phyloP scores from a whole-genome alignment of 192 early-diverging fungal genomes.

The Backusella mclennaniae region DNA sequence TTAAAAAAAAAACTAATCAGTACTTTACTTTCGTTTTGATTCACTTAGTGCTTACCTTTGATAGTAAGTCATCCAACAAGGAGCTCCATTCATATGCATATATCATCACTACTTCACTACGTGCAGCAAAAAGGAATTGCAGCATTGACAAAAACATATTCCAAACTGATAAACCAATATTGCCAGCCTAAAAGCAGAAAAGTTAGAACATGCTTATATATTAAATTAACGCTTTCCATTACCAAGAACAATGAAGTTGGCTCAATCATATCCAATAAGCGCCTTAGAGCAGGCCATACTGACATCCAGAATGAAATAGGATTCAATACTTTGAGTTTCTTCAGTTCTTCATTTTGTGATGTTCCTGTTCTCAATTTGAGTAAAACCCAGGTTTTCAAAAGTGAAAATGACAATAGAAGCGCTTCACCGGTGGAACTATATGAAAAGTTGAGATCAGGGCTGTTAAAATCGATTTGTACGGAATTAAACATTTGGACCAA shows the following conservation, averaged over 20 bases:
- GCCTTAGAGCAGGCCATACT: constrained; percentile 16
- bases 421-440: constrained; percentile 39
- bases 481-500: constrained; percentile 32
- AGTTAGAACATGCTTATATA: not conserved
- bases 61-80: constrained; percentile 32
- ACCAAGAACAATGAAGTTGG: constrained; percentile 12
- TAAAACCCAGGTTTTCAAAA: constrained; percentile 43
- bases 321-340: not conserved
- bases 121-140: constrained; percentile 34
- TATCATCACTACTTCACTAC: constrained; percentile 33
- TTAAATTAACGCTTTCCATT: not conserved
- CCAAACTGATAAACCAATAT: constrained; percentile 29
- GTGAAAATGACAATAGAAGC: constrained; percentile 35
- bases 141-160: constrained; percentile 40
- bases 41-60: constrained; percentile 20
- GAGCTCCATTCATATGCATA: constrained; percentile 41
- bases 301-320: constrained; percentile 25
- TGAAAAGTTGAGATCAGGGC: constrained; percentile 34
- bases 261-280: constrained; percentile 17
- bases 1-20: not conserved
- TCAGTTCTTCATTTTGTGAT: not conserved
- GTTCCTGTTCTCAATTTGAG: constrained; percentile 20
- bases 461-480: constrained; percentile 30
- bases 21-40: not conserved
- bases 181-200: constrained; percentile 12